These are phyloP conservation scores for Neonectria coccinea DNA, from an alignment of 2,329 filamentous ascomycete species.

Conservation along the genomic window DNA sequence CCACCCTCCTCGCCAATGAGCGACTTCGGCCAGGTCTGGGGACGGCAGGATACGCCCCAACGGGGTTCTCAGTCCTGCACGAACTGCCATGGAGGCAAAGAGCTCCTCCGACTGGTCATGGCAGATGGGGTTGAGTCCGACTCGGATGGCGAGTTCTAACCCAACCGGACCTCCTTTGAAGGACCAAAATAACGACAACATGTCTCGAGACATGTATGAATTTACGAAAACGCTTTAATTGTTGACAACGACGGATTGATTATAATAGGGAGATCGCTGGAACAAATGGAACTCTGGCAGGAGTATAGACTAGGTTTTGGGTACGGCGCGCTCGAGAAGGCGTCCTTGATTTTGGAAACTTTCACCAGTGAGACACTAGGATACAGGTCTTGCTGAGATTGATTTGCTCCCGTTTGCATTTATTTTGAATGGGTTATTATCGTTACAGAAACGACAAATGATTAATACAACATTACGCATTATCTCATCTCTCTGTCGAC, in stretches of 20 bases:
- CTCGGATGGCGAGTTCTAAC: constrained; percentile 4
- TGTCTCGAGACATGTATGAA: background rate
- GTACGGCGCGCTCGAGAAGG: background rate
- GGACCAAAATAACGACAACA: background rate
- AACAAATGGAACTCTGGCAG: background rate
- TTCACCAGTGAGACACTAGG: background rate
- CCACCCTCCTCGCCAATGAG: background rate
- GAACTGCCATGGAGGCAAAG: background rate
- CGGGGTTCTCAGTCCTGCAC: background rate
- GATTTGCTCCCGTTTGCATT: background rate
- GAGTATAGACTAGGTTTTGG: background rate
- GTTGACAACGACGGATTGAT: background rate
- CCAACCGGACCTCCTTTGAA: background rate
- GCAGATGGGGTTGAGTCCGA: background rate
- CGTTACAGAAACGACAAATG: background rate
- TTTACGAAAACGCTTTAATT: background rate
- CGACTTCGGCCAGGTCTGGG: background rate
- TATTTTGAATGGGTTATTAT: background rate
- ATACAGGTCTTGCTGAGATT: background rate
- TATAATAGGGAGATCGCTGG: background rate
- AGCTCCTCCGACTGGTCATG: constrained; percentile 1
- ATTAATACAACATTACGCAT: constrained; percentile 20
- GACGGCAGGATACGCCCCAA: background rate
- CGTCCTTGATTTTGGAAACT: background rate
- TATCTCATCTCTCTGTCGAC: constrained; percentile 3